Percentiles rank a stretch among this genome's conserved stretches.
phyloP scores from a whole-genome alignment of 129 eudicot genomes.

The Sambucus nigra region DNA sequence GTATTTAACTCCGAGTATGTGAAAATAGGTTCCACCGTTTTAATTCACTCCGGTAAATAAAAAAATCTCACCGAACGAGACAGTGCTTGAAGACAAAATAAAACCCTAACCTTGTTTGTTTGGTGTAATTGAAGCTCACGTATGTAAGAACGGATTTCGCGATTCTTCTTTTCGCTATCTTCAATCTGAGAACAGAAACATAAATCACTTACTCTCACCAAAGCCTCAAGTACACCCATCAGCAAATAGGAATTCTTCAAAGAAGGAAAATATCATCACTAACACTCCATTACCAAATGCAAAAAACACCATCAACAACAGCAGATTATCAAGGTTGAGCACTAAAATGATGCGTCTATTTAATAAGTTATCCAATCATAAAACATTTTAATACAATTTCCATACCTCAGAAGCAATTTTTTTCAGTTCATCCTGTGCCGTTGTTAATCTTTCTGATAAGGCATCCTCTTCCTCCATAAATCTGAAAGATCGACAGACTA shows the following conservation, averaged over 20 bases:
- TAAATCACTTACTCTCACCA: too few relatives aligned
- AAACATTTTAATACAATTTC: neutral
- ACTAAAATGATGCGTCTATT: neutral
- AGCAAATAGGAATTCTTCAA: too few relatives aligned
- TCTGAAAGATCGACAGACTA: constrained; percentile 34
- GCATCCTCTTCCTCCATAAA: constrained; percentile 48
- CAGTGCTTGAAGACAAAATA: neutral
- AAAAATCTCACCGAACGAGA: too few relatives aligned
- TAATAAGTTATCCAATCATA: neutral
- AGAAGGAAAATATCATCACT: too few relatives aligned
- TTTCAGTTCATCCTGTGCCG: constrained; percentile 32
- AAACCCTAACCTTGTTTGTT: constrained; percentile 52
- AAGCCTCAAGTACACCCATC: too few relatives aligned
- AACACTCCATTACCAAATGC: too few relatives aligned
- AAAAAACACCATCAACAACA: too few relatives aligned
- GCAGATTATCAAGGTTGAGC: neutral
- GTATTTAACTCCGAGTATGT: too few relatives aligned
- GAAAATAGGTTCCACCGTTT: too few relatives aligned
- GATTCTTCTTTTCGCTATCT: constrained; percentile 32
- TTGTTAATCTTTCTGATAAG: constrained; percentile 30
- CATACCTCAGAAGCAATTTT: constrained; percentile 40
- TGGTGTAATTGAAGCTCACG: constrained; percentile 44
- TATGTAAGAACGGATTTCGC: constrained; percentile 29
- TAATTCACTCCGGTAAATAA: too few relatives aligned
- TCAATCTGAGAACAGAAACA: constrained; percentile 36